Conservation (phyloP, 768 basidiomycete species). For the Leccinum olivaceopallidum region DNA sequence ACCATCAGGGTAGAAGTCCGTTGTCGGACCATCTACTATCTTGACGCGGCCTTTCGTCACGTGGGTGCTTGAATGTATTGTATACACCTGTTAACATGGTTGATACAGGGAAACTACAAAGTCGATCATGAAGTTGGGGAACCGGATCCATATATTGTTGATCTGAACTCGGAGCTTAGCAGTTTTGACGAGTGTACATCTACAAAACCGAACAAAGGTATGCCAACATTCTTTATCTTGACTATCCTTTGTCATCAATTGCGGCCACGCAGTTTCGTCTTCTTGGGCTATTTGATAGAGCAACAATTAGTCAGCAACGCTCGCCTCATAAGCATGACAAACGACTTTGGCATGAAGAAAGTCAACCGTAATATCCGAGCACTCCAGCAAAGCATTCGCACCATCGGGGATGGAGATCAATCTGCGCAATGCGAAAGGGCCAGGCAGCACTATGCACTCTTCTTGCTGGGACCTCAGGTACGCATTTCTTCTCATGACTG, state of each 20-base stretch:
- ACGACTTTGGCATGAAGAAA: conserved; percentile 79
- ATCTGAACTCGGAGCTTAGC: conserved; percentile 79
- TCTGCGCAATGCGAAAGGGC: conserved; percentile 74
- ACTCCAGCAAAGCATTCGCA: conserved; percentile 87
- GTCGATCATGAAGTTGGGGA: conserved; percentile 84
- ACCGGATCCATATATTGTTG: conserved; percentile 86
- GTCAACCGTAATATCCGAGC: conserved; percentile 88
- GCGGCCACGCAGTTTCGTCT: conserved; percentile 65
- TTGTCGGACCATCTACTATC: conserved; percentile 78
- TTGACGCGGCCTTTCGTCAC: conserved; percentile 76
- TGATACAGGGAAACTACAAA: conserved; percentile 75
- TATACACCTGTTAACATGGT: conserved; percentile 11
- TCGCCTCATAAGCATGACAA: conserved; percentile 66
- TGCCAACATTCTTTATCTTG: conserved; percentile 27
- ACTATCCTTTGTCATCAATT: neutral
- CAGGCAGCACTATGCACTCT: conserved; percentile 81
- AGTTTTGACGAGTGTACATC: conserved; percentile 72
- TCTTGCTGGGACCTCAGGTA: conserved; percentile 73
- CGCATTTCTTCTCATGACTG: conserved; percentile 16
- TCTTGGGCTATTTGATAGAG: conserved; percentile 89
- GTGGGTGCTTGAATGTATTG: conserved; percentile 40
- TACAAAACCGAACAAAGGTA: conserved; percentile 64
- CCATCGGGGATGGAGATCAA: conserved; percentile 59
- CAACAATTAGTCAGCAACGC: conserved; percentile 77
- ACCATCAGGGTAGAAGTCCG: conserved; percentile 88